These are phyloP conservation scores for Pichia ethanolica DNA, from an alignment of 805 yeast species.

Conservation along the genomic window DNA sequence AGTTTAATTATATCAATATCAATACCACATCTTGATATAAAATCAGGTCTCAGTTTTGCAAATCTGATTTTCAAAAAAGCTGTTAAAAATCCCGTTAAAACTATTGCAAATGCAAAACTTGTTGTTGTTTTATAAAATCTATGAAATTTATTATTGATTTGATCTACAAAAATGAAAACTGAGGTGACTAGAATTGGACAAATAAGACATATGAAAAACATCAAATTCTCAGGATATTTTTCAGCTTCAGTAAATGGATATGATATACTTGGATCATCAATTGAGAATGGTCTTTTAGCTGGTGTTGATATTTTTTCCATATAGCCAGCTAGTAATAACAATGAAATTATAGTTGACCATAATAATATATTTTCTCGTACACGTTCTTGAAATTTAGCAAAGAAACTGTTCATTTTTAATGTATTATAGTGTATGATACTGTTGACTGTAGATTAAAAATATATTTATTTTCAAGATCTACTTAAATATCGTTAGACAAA, in stretches of 20 bases:
- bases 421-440: no score
- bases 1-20: conserved; percentile 22
- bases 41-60: conserved; percentile 87
- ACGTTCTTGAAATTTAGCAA: conserved; percentile 3
- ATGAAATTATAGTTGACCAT: conserved; percentile 4
- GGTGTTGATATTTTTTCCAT: conserved; percentile 30
- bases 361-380: conserved; percentile 3
- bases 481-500: no score
- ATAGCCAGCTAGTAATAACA: conserved; percentile 5
- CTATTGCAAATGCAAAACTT: conserved; percentile 33
- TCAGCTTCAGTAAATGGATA: conserved; percentile 42
- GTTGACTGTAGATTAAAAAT: no score
- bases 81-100: conserved; percentile 49
- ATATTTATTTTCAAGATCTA: no score
- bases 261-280: conserved; percentile 36
- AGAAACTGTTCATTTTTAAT: neutral
- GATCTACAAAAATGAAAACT: conserved; percentile 12
- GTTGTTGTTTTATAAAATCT: conserved; percentile 33
- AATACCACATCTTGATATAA: conserved; percentile 65
- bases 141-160: conserved; percentile 25
- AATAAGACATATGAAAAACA: conserved; percentile 30
- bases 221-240: conserved; percentile 24
- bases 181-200: conserved; percentile 30
- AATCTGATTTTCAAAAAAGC: conserved; percentile 70
- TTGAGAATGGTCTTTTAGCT: conserved; percentile 38